These are phyloP conservation scores for Priceomyces carsonii DNA, from an alignment of 805 yeast species.

Conservation along the genomic window DNA sequence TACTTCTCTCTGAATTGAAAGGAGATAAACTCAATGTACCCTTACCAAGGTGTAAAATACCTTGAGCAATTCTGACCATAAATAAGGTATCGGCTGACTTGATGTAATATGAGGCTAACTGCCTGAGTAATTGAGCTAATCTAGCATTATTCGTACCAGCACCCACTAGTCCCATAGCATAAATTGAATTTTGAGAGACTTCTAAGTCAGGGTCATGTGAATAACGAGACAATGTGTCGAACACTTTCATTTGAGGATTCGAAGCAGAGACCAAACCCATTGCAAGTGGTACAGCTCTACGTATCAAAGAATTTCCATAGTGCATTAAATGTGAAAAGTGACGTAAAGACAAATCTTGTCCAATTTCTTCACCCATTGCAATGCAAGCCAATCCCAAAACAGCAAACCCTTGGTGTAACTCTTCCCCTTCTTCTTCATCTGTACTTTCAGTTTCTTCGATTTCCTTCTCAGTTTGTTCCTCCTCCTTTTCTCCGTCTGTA, in stretches of 20 bases:
- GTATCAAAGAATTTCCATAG: slow-evolving; percentile 88
- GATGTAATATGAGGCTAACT: slow-evolving; percentile 88
- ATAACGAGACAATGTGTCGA: slow-evolving; percentile 92
- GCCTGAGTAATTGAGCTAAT: slow-evolving; percentile 92
- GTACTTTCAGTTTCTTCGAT: slow-evolving; percentile 29
- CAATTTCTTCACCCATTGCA: slow-evolving; percentile 97
- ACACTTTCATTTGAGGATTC: slow-evolving; percentile 94
- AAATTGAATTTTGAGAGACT: slow-evolving; percentile 92
- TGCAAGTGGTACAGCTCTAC: slow-evolving; percentile 96
- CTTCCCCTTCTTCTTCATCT: slow-evolving; percentile 47
- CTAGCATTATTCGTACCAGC: slow-evolving; percentile 99
- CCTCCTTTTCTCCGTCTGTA: slow-evolving; percentile 15
- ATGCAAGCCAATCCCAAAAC: slow-evolving; percentile 92
- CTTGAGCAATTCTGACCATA: slow-evolving; percentile 93
- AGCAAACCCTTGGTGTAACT: slow-evolving; percentile 77
- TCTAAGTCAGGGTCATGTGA: slow-evolving; percentile 94
- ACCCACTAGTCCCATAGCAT: slow-evolving; percentile 97
- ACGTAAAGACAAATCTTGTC: slow-evolving; percentile 95
- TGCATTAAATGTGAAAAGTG: slow-evolving; percentile 98
- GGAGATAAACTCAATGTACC: slow-evolving; percentile 91
- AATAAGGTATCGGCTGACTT: slow-evolving; percentile 89
- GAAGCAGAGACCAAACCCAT: slow-evolving; percentile 94
- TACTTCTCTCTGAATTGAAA: slow-evolving; percentile 84
- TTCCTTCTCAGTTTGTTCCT: slow-evolving; percentile 29
- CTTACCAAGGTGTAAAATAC: slow-evolving; percentile 91